A percentile compares a stretch with the other conserved stretches of the same genome.
Conservation (phyloP, 1,139 yeast species). For the Saccharomycopsis crataegensis region DNA sequence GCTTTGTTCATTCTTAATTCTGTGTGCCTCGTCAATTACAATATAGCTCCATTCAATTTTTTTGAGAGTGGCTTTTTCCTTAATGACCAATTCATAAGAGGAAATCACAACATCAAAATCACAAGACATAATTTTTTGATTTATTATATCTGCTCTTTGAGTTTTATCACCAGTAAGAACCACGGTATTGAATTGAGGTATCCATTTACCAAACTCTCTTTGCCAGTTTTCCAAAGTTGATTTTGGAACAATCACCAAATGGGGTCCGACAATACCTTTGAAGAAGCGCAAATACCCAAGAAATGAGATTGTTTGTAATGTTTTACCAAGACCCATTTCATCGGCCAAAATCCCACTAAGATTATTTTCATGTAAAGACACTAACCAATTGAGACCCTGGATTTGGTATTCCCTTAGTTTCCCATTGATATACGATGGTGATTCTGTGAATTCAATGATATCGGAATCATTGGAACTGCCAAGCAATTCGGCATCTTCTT, state of each 20-base stretch:
- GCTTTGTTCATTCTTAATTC: slow-evolving; percentile 74
- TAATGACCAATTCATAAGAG: slow-evolving; percentile 70
- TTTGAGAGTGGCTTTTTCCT: slow-evolving; percentile 57
- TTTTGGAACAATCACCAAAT: slow-evolving; percentile 68
- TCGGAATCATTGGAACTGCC: slow-evolving; percentile 38
- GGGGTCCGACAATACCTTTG: slow-evolving; percentile 60
- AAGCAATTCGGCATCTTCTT: slow-evolving; percentile 62
- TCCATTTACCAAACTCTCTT: slow-evolving; percentile 71
- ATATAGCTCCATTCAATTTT: slow-evolving; percentile 71
- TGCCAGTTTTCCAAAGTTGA: slow-evolving; percentile 78
- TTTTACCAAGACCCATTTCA: slow-evolving; percentile 97
- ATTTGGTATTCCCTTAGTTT: slow-evolving; percentile 73
- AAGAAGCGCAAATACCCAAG: slow-evolving; percentile 63
- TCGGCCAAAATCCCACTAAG: slow-evolving; percentile 92
- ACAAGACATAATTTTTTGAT: slow-evolving; percentile 44
- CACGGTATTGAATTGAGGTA: slow-evolving; percentile 64
- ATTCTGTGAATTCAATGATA: slow-evolving; percentile 52
- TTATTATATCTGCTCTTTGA: slow-evolving; percentile 46
- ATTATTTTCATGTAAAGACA: slow-evolving; percentile 73
- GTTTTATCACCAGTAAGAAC: slow-evolving; percentile 72
- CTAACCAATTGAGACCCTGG: slow-evolving; percentile 90
- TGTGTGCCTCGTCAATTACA: slow-evolving; percentile 74
- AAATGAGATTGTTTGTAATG: slow-evolving; percentile 86
- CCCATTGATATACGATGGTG: slow-evolving; percentile 62
- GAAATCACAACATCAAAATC: slow-evolving; percentile 69